Evolutionary conservation across 1,139 yeast genomes (phyloP), one percentile per base, ranked within the genome.

Genomic region (Candida freyschussii): DNA sequence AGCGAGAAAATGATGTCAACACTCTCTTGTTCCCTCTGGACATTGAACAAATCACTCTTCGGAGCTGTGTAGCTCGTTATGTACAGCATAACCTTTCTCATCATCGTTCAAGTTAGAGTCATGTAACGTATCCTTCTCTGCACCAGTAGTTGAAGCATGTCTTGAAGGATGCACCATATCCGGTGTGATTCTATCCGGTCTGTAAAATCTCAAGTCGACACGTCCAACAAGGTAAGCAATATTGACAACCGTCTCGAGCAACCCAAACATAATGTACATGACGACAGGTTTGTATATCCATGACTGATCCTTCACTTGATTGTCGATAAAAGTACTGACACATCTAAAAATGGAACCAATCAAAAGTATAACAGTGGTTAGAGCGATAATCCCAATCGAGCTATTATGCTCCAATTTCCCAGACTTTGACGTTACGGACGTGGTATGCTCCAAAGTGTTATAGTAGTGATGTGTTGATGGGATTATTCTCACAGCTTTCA

Each of bases 171-270:
- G 15, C 21, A 24, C n/a, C 13, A 26, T 10, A 16, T 27, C 24
- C 12, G 33, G 21, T 9, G 30, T 40, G 26, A 74, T 59, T 39
- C 59, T 56, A 49, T 80, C 91, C 16, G 91, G 91, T 56, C 85
- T 75, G 65, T 82, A 82, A 60, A 82, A 82, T 52, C 93, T 67
- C 48, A 82, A 66, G 54, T 82, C 93, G 31, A 78, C 73, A 52
- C 93, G 66, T 26, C 78, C 76, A 18, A 76, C 55, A 27, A 82
- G 56, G 55, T 76, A 78, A 27, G 77, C 37, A 6, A 75, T 41
- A 37, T 76, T 67, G 37, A 78, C 71, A 18, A 77, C 43, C 0
- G 68, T 67, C 59, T 83, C 93, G 26, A 77, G 62, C 5, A 69
- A 72, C 17, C 83, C 83, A 74, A 84, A 81, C 43, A 75, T 59